phyloP scores from a whole-genome alignment of 495 filamentous ascomycete genomes.

The Neurospora africana region DNA sequence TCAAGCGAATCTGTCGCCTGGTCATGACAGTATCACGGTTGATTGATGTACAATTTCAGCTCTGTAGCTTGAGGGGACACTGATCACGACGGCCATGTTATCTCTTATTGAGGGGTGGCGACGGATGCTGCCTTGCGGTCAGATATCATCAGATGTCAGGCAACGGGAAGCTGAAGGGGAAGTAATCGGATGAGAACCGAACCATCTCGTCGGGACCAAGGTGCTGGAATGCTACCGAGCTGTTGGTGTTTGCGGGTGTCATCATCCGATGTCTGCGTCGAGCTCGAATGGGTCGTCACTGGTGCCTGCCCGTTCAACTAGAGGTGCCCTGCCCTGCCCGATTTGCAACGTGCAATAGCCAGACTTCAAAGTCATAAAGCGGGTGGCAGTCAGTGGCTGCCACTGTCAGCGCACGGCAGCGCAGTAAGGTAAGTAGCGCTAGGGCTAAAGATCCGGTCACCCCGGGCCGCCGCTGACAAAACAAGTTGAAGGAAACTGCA shows the following conservation, averaged over 20 bases:
- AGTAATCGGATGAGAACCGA: neutral
- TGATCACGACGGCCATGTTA: neutral
- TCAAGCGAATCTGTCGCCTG: conserved; percentile 2
- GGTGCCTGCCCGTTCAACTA: neutral
- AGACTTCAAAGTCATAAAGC: no score
- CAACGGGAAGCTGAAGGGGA: neutral
- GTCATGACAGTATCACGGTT: conserved; percentile 4
- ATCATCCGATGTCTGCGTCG: neutral
- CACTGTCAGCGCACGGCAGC: neutral
- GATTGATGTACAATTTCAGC: neutral
- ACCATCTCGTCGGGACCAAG: neutral
- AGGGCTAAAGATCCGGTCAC: neutral
- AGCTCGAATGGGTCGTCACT: neutral
- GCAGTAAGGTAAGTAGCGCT: no score
- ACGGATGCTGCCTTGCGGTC: neutral
- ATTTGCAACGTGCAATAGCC: neutral
- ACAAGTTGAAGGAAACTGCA: neutral
- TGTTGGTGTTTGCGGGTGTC: neutral
- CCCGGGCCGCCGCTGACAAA: neutral
- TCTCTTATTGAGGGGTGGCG: neutral
- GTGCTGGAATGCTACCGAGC: neutral
- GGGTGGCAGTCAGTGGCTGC: no score
- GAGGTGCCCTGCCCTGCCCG: neutral
- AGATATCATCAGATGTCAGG: neutral
- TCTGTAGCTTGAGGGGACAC: neutral